Evolutionary conservation across 1,139 yeast genomes (phyloP), one percentile per base, ranked within the genome.

Genomic region (Ogataea hybrid): DNA sequence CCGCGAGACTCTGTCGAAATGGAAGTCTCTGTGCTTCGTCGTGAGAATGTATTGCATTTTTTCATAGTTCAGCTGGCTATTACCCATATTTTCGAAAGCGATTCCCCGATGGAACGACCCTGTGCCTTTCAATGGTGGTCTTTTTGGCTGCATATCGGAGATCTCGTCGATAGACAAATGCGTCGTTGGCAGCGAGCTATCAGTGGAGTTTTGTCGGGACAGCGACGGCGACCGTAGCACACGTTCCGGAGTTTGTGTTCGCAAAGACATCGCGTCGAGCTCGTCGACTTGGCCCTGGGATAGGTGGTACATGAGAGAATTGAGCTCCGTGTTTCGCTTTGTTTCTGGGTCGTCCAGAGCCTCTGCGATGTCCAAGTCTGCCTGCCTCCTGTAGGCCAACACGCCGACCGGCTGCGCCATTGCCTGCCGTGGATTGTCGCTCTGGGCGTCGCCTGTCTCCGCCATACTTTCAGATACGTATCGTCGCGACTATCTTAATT

Each of bases 21-120:
- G 65, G 61, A 76, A 83, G 23, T 71, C 75, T 11, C 72, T 71
- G 52, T 81, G 85, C 51, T 76, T 78, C 17, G 73, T 71, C 47
- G 79, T 45, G 15, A 54, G 44, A 4, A 57, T 57, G 31, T 54
- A 52, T 32, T 57, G 57, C 15, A 50, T 46, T 12, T 51, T 50
- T 2, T 42, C 28, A 2, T 41, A 39, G 23, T 55, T 56, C 5
- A 45, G 32, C 25, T 50, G 45, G 2, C 45, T 50, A 23, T 52
- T 49, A 6, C 50, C 42, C 18, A 58, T 46, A 4, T 62, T 59
- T 36, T 61, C 63, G 37, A 61, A 54, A n/a, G 52, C 43, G 1
- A 59, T 51, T 16, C 55, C 51, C 22, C 49, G 51, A 5, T 44
- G 41, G 35, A 54, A 51, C 6, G 41, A 35, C 6, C 42, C 45